Conservation (phyloP, 495 filamentous ascomycete genomes). For the Tuber aestivum region DNA sequence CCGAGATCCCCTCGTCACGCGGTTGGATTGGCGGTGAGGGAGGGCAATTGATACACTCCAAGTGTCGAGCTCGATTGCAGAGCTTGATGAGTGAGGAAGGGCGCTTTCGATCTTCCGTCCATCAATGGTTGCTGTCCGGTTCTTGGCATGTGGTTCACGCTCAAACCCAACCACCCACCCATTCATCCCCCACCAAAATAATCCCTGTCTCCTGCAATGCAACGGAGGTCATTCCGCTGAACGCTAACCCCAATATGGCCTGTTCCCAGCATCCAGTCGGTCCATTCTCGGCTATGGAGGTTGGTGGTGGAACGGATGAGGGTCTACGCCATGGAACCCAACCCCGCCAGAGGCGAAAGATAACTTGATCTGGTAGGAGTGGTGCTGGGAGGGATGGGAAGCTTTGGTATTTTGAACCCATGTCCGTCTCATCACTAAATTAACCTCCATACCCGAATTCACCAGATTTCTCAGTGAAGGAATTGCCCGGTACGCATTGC, state of each 20-base stretch:
- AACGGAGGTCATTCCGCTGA: slow-evolving; percentile 29
- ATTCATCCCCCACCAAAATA: slow-evolving; percentile 1
- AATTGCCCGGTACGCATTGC: background rate
- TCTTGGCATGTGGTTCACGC: background rate
- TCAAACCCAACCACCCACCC: background rate
- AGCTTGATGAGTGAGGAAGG: background rate
- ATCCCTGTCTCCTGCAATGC: slow-evolving; percentile 22
- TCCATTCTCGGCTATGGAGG: background rate
- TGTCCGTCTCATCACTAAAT: background rate
- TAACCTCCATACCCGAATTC: background rate
- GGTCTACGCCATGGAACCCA: too few relatives aligned
- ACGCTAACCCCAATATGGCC: slow-evolving; percentile 10
- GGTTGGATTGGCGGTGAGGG: background rate
- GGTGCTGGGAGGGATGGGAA: background rate
- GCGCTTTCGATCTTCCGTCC: background rate
- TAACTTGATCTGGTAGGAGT: background rate
- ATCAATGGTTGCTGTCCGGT: background rate
- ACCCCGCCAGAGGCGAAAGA: background rate
- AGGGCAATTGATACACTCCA: background rate
- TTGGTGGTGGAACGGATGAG: background rate
- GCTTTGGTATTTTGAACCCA: background rate
- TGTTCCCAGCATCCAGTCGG: background rate
- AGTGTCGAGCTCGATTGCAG: background rate
- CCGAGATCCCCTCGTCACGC: background rate
- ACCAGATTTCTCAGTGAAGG: background rate